Conservation (phyloP, 495 filamentous ascomycete genomes). For the Xylaria castorea region DNA sequence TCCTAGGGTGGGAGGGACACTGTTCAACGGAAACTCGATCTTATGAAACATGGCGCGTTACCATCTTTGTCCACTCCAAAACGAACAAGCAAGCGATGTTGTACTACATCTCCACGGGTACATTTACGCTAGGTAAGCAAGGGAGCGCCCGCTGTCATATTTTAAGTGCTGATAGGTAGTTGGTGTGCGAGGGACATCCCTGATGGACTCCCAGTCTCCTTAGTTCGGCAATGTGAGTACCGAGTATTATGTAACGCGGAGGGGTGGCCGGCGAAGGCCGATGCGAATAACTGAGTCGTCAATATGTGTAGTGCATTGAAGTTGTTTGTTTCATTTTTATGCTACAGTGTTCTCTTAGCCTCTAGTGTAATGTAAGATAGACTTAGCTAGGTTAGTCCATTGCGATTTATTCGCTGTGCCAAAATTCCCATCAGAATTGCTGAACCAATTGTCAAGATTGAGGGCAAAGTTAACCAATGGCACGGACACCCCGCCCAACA, state of each 20-base stretch:
- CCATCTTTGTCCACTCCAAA: neutral
- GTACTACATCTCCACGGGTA: neutral
- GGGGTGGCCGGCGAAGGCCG: neutral
- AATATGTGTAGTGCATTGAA: neutral
- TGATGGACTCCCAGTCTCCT: neutral
- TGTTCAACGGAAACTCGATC: neutral
- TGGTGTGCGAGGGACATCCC: conserved; percentile 11
- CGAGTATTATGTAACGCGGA: neutral
- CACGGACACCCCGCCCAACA: conserved; percentile 74
- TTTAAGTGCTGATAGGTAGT: neutral
- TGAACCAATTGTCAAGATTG: neutral
- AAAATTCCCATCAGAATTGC: neutral
- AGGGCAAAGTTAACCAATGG: conserved; percentile 20
- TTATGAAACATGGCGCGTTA: conserved; percentile 11
- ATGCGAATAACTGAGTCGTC: neutral
- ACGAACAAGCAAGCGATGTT: neutral
- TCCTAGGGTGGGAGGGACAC: neutral
- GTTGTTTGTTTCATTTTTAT: neutral
- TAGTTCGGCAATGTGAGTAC: neutral
- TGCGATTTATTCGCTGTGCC: neutral
- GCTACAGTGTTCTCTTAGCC: neutral
- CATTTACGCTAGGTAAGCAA: conserved; percentile 5
- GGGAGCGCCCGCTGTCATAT: conserved; percentile 8
- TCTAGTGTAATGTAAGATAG: neutral
- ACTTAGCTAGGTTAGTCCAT: neutral